Percentiles rank a stretch among this genome's conserved stretches.
Conservation (phyloP, 495 filamentous ascomycete species). For the Penicillium manginii region DNA sequence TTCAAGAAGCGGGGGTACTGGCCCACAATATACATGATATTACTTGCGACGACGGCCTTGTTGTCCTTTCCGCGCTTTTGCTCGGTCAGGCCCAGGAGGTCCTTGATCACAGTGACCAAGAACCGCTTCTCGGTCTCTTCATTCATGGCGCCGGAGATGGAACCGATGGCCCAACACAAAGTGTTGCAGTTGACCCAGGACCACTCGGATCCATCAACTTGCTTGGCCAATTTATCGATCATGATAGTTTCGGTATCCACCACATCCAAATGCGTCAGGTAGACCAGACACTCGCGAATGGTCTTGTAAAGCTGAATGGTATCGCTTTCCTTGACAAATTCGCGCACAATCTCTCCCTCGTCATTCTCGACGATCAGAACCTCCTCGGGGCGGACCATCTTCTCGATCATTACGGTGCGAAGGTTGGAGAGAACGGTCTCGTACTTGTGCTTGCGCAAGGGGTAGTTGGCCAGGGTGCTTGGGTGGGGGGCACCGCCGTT, state of each 20-base stretch:
- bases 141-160: constrained; percentile 98
- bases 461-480: constrained; percentile 77
- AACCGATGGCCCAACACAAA: constrained; percentile 98
- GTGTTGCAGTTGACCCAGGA: constrained; percentile 99
- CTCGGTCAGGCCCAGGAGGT: constrained; percentile 95
- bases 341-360: constrained; percentile 97
- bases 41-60: constrained; percentile 98
- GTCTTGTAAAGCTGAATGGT: constrained; percentile 99
- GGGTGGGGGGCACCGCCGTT: constrained; percentile 88
- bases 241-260: constrained; percentile 98
- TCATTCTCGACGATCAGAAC: constrained; percentile 99
- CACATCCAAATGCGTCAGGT: constrained; percentile 96
- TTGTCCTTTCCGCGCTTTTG: constrained; percentile 99
- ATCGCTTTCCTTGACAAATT: constrained; percentile 99
- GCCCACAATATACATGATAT: constrained; percentile 99
- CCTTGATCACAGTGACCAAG: constrained; percentile 97
- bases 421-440: constrained; percentile 90
- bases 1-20: constrained; percentile 98
- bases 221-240: constrained; percentile 94
- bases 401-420: constrained; percentile 98
- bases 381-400: constrained; percentile 98
- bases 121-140: constrained; percentile 99
- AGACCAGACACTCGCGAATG: constrained; percentile 95
- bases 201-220: constrained; percentile 95
- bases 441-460: constrained; percentile 96